Evolutionary conservation across 352 stramenopile species (phyloP).

Genomic region (Aphanomyces euteiches): DNA sequence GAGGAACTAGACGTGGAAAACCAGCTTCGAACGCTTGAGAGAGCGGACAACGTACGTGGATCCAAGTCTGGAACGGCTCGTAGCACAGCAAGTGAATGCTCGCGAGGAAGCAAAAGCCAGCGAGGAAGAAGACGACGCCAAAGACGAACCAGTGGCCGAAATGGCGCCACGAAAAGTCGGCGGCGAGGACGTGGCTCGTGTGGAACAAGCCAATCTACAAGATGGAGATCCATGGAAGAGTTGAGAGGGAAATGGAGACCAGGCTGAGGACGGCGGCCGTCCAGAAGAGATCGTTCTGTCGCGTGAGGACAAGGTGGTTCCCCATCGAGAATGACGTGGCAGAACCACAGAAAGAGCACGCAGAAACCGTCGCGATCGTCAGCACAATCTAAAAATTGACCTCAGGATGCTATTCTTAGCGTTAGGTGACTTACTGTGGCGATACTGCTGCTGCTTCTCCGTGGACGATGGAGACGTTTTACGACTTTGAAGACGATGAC

Average conservation of each 20-base stretch:
- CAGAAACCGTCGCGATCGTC: background rate
- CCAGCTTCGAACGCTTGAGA: background rate
- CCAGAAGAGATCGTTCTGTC: constrained; percentile 1
- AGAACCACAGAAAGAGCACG: too few species aligned
- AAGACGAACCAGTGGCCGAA: background rate
- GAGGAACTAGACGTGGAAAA: background rate
- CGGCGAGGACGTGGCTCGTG: background rate
- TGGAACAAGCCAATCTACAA: background rate
- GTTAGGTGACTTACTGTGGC: background rate
- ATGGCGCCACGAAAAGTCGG: background rate
- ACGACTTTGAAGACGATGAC: background rate
- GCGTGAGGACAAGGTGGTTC: background rate
- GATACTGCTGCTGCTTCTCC: background rate
- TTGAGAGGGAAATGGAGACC: background rate
- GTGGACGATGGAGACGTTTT: background rate
- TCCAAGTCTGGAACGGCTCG: background rate
- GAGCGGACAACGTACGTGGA: background rate
- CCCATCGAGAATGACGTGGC: constrained; percentile 1
- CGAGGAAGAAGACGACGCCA: background rate
- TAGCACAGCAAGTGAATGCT: background rate
- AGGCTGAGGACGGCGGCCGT: background rate
- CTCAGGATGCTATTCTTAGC: too few species aligned
- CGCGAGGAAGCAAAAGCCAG: background rate
- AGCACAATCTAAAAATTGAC: background rate
- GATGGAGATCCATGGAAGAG: background rate